Evolutionary conservation across 208 protist species (phyloP), one percentile per base, ranked within the genome.

Genomic region (Acanthamoeba castellanii): DNA sequence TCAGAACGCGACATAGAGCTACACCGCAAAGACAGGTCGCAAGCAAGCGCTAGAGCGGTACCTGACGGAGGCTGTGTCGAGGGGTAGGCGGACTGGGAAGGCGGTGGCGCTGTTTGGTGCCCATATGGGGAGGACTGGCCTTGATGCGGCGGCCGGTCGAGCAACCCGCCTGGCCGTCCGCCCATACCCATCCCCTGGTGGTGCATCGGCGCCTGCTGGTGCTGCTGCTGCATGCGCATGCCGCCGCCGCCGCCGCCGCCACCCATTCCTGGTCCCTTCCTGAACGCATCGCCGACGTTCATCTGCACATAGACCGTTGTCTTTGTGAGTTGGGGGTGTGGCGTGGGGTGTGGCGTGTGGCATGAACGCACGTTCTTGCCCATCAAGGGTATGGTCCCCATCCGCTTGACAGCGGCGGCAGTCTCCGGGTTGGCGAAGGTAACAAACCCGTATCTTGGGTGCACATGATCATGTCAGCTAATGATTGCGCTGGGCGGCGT

Each of bases 371-470:
- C 52, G 57, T 76, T 93, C 34, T 93, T 93, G 34, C 66, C 66
- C 59, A 93, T 68, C 25, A 93, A 93, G 22, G 32, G 64, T 8
- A 93, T 27, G 42, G 52, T 93, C 20, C 30, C 64, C 27, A 52
- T 74, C 11, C 88, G 22, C 37, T 76, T 93, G 16, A 93, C 88
- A 34, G 16, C n/a, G 30, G 52, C 66, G 25, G 88, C 88, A 32
- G 88, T 93, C 47, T 93, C 88, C 11, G 88, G n/a, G 37, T 76
- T 57, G 52, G 88, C 88, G 34, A 93, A 93, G 27, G 88, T 93
- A 2, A 93, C 88, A 27, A 93, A 93, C 9, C 88, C 88, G 37
- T 93, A 93, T 8, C 88, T 93, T 34, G 16, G 27, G 74, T 45
- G 64, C 30, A 14, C 74, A 34, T 1, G 14, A 37, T 34, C 13